A percentile compares a stretch with the other conserved stretches of the same genome.
Conservation (phyloP, 495 filamentous ascomycete species). For the Aspergillus leporis region DNA sequence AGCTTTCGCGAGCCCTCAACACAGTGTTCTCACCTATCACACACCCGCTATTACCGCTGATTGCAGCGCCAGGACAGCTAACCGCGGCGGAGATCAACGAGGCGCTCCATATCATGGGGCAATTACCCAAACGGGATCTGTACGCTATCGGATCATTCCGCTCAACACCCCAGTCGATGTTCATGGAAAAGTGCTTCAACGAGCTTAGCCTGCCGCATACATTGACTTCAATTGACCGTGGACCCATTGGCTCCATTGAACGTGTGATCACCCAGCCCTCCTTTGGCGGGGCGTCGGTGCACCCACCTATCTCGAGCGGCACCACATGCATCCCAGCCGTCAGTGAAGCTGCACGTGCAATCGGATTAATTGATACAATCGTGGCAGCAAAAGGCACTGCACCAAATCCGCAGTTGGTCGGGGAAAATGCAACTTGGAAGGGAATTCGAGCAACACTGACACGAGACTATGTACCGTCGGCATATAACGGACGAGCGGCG, state of each 20-base stretch:
- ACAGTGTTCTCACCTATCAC: constrained; percentile 85
- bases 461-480: constrained; percentile 77
- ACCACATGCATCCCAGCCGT: constrained; percentile 60
- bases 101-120: constrained; percentile 74
- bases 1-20: constrained; percentile 77
- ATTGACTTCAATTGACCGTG: constrained; percentile 72
- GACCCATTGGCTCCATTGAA: constrained; percentile 62
- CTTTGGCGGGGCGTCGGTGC: constrained; percentile 79
- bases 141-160: constrained; percentile 76
- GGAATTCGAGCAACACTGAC: constrained; percentile 78
- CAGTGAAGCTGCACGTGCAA: constrained; percentile 70
- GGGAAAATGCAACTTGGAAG: constrained; percentile 82
- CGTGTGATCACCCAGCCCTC: constrained; percentile 64
- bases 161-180: constrained; percentile 72
- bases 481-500: constrained; percentile 71
- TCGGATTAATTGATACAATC: constrained; percentile 79
- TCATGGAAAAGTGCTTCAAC: constrained; percentile 87
- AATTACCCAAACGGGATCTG: constrained; percentile 74
- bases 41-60: constrained; percentile 78
- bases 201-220: constrained; percentile 81
- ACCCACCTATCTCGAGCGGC: constrained; percentile 59
- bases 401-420: constrained; percentile 53
- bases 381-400: constrained; percentile 39
- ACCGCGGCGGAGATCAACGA: constrained; percentile 81
- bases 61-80: constrained; percentile 80